Conservation (phyloP, 148 eudicot genomes). For the Arbutus unedo region DNA sequence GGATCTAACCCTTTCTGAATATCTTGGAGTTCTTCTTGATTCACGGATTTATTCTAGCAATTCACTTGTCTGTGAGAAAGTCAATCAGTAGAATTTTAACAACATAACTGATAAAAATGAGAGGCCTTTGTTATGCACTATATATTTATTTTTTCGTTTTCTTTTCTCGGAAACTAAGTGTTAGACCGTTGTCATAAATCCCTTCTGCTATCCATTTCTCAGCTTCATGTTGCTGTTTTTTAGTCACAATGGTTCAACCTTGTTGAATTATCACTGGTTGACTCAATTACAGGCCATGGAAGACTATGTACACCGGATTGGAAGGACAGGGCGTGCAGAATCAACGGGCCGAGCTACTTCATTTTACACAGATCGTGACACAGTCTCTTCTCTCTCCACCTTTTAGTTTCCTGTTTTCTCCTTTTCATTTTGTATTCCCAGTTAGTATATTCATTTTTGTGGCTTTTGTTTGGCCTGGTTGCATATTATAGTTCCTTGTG, state of each 20-base stretch:
- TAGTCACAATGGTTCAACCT: neutral
- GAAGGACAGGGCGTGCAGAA: constrained; percentile 63
- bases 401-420: neutral
- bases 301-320: constrained; percentile 60
- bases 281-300: constrained; percentile 42
- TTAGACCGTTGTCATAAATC: neutral
- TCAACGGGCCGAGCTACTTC: constrained; percentile 53
- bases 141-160: neutral
- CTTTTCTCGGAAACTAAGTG: neutral
- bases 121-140: neutral
- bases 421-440: neutral
- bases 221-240: constrained; percentile 10
- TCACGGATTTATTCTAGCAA: neutral
- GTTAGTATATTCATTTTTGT: neutral
- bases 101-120: neutral
- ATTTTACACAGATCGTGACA: constrained; percentile 46
- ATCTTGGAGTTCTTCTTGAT: constrained; percentile 7
- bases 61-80: neutral
- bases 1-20: neutral
- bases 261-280: neutral
- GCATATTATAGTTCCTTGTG: constrained; percentile 38
- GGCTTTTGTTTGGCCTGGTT: neutral
- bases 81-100: neutral
- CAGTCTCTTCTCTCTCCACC: constrained; percentile 26
- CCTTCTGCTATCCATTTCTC: neutral